Percentiles rank a stretch among this genome's conserved stretches.
Conservation (phyloP, 129 eudicot species). For the Centaurea solstitialis region DNA sequence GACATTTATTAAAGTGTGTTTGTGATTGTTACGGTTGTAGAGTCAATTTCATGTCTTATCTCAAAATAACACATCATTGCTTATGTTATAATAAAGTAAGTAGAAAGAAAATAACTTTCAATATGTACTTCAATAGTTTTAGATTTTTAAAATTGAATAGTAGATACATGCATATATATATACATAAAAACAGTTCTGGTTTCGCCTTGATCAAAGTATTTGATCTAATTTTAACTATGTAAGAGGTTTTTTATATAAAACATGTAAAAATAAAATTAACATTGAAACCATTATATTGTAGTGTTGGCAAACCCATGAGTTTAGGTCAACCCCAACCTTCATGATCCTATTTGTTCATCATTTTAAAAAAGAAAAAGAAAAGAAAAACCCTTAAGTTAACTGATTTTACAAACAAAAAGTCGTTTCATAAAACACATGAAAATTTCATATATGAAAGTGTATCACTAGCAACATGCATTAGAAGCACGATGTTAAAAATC, state of each 20-base stretch:
- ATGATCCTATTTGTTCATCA: neutral
- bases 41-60: neutral
- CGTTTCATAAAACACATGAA: no score
- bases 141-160: neutral
- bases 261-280: neutral
- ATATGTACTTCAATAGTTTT: neutral
- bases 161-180: neutral
- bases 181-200: no score
- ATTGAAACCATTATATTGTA: no score
- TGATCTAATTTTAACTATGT: neutral
- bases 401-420: no score
- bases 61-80: neutral
- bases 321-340: neutral
- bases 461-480: no score
- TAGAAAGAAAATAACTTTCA: neutral
- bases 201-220: neutral
- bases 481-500: no score
- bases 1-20: neutral
- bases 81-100: neutral
- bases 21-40: neutral
- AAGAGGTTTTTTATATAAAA: no score
- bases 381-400: no score
- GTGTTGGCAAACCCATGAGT: no score
- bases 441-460: no score
- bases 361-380: no score